Percentiles rank a stretch among this genome's conserved stretches.
Evolutionary conservation across 768 basidiomycete species (phyloP).

Genomic region (Strobilomyces confusus): DNA sequence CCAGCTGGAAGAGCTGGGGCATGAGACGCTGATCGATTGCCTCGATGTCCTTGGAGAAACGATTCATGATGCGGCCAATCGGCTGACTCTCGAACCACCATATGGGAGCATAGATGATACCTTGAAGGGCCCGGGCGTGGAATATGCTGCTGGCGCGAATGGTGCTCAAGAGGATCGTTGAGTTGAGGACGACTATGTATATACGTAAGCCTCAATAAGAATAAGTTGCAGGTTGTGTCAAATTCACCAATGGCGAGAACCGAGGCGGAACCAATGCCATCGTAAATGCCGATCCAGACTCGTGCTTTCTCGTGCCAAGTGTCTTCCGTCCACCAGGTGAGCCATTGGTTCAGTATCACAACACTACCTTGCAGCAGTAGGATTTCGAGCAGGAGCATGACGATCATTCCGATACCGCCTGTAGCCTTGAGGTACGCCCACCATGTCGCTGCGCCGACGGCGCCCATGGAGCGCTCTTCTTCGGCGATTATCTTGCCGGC

Average conservation of each 20-base stretch:
- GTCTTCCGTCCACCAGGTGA: slow-evolving; percentile 30
- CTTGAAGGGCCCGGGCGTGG: slow-evolving; percentile 22
- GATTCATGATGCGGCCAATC: slow-evolving; percentile 44
- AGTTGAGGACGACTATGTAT: slow-evolving; percentile 24
- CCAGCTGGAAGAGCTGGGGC: slow-evolving; percentile 28
- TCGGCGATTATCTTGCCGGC: slow-evolving; percentile 18
- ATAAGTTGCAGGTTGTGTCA: not conserved
- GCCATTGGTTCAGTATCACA: slow-evolving; percentile 27
- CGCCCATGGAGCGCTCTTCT: slow-evolving; percentile 25
- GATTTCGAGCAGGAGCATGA: slow-evolving; percentile 19
- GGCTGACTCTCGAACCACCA: slow-evolving; percentile 34
- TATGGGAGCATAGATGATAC: slow-evolving; percentile 24
- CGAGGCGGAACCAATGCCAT: slow-evolving; percentile 23
- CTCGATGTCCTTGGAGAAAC: slow-evolving; percentile 42
- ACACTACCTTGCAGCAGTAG: slow-evolving; percentile 23
- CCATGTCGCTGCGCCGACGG: slow-evolving; percentile 25
- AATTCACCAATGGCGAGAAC: slow-evolving; percentile 19
- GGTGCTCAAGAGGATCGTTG: slow-evolving; percentile 24
- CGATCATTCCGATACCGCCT: slow-evolving; percentile 19
- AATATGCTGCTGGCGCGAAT: slow-evolving; percentile 25
- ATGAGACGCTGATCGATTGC: slow-evolving; percentile 37
- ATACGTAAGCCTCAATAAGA: not conserved
- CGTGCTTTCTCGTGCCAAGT: slow-evolving; percentile 21
- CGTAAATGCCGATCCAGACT: slow-evolving; percentile 28
- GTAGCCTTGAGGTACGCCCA: slow-evolving; percentile 31